Evolutionary conservation across 2,329 filamentous ascomycete genomes (phyloP), one percentile per base, ranked within the genome.

Genomic region (Curvularia verruculosa): DNA sequence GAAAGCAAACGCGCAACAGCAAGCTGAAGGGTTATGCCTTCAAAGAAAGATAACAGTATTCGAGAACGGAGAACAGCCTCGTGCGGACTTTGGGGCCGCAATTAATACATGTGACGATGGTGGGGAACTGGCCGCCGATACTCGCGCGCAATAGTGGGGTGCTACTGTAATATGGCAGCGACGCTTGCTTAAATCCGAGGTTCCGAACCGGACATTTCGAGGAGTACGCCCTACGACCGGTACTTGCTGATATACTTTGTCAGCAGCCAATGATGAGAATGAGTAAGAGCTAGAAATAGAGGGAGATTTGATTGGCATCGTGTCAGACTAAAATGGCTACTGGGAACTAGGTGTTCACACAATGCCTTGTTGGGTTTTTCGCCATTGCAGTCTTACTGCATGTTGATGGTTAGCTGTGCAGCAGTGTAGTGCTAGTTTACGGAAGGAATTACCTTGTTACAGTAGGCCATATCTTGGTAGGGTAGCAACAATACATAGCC

Each of bases 71-170:
- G 19, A 24, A 15, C 24, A 26, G 6, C 19, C 3, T 12, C 31
- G 12, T 13, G 34, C 21, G 18, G 21, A 26, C 19, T 21, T 13
- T 18, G 23, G 13, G 3, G n/a, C 21, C 13, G 46, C 34, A 15
- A 15, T 51, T 51, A 18, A 19, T 45, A 23, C 21, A 10, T 18
- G 34, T n/a, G 10, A 29, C 23, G 23, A 15, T 45, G 18, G 40
- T 40, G 47, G 47, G 31, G 24, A 31, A 51, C 28, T 7, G 24
- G 31, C n/a, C 7, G 29, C 23, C 49, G 3, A 24, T 24, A n/a
- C 28, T 39, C 24, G 15, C 28, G 24, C 47, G 24, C 47, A 7
- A 52, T 55, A 19, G 52, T 40, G 47, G 47, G 52, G 52, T 51
- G 40, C 15, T 36, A n/a, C 34, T 36, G 7, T 36, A 1, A 12